Evolutionary conservation across 2,329 filamentous ascomycete species (phyloP), one percentile per base, ranked within the genome.

Genomic region (Hypoxylon sp.): DNA sequence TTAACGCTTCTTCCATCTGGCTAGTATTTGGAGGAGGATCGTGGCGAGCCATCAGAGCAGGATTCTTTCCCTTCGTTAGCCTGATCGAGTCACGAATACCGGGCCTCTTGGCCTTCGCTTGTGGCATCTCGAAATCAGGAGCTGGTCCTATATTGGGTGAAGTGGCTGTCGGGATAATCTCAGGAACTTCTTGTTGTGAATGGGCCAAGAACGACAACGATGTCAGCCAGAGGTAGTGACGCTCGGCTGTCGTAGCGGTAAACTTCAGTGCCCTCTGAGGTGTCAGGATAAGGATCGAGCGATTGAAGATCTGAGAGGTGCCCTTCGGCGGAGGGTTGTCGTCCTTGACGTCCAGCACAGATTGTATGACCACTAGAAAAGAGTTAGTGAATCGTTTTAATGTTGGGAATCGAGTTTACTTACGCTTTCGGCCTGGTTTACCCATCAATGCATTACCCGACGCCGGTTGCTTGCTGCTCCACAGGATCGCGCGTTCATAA

Each of bases 391-490:
- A 27, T 68, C 62, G 63, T 71, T 68, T 78, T 74, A 19, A 70
- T 58, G 37, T 31, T 51, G 60, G 42, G 7, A 42, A 64, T 48
- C 15, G 60, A 44, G 64, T 48, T 63, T 51, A 89, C 94, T 90
- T 86, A 97, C 95, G 82, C 82, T 98, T 99, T 74, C 96, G 91
- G 60, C 96, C 96, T 77, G 92, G 92, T 84, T 98, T 99, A 72
- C 96, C 96, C 85, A 98, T 87, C 79, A 99, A 82, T 32, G 94
- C 95, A 74, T 89, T 92, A 32, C 94, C 94, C 73, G 91, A 93
- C 8, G 91, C 93, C 15, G 96, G 96, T 81, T 99, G 96, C 84
- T 97, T 98, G 85, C 92, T 97, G 80, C 95, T 98, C 96, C 96
- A 99, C 80, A 99, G 93, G 67, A 99, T 95, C 11, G 95, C 92